A percentile compares a stretch with the other conserved stretches of the same genome.
These are phyloP conservation scores for Rhazya stricta DNA, from an alignment of 257 asterid species.

Conservation along the genomic window DNA sequence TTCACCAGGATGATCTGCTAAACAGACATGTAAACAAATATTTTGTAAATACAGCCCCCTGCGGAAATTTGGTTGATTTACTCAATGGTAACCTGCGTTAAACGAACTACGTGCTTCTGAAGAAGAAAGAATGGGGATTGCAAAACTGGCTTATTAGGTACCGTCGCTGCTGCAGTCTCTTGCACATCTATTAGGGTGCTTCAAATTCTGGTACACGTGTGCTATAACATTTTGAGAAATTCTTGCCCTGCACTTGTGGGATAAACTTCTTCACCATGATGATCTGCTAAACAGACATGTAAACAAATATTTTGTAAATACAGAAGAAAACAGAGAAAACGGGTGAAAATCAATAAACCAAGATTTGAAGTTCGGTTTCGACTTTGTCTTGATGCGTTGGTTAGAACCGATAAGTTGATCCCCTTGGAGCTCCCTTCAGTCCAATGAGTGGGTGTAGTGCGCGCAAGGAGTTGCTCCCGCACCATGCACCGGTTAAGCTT, in stretches of 20 bases:
- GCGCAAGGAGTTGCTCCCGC: constrained; percentile 58
- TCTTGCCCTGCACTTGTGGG: not conserved
- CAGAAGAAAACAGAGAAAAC: not conserved
- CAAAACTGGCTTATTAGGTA: too few species aligned
- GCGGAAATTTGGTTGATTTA: too few species aligned
- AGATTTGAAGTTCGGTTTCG: not conserved
- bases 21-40: not conserved
- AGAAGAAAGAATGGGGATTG: too few species aligned
- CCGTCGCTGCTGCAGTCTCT: too few species aligned
- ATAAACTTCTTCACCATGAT: not conserved
- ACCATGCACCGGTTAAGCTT: constrained; percentile 47
- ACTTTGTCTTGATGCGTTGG: not conserved
- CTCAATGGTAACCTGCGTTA: too few species aligned
- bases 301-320: not conserved
- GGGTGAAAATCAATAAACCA: not conserved
- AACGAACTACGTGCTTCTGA: too few species aligned
- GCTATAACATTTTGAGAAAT: too few species aligned
- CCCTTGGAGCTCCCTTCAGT: constrained; percentile 55
- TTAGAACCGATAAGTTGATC: not conserved
- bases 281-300: not conserved
- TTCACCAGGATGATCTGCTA: not conserved
- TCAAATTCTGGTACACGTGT: too few species aligned
- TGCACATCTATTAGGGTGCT: too few species aligned
- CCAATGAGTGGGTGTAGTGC: constrained; percentile 35
- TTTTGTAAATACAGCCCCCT: not conserved